Conservation (phyloP, 768 basidiomycete species). For the Podaxis sp. region DNA sequence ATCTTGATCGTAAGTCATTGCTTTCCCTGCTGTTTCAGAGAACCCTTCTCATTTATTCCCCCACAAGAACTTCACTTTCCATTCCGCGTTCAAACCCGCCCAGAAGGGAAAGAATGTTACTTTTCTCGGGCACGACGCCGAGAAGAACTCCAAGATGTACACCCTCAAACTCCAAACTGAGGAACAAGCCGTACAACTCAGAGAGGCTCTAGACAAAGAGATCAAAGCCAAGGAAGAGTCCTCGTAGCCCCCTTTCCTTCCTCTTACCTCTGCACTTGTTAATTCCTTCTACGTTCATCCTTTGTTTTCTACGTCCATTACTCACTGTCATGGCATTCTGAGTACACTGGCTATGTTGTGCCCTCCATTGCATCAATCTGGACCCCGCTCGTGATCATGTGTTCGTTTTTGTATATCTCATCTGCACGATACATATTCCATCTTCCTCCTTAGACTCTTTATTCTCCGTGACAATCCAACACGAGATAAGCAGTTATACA, state of each 20-base stretch:
- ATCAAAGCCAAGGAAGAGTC: constrained; percentile 38
- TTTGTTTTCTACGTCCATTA: neutral
- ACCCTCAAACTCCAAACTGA: constrained; percentile 60
- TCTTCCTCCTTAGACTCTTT: neutral
- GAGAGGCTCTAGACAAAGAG: constrained; percentile 61
- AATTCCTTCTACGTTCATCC: neutral
- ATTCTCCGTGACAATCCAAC: neutral
- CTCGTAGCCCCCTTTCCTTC: neutral
- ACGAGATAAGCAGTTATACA: neutral
- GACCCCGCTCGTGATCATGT: neutral
- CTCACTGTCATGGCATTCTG: neutral
- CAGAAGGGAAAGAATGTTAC: constrained; percentile 51
- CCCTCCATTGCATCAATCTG: neutral
- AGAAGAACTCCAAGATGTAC: constrained; percentile 54
- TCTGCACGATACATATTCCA: neutral
- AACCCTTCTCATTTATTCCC: constrained; percentile 5
- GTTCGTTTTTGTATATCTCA: constrained; percentile 1
- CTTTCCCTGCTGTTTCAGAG: neutral
- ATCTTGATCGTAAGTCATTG: constrained; percentile 60
- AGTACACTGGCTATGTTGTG: neutral
- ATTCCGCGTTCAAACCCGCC: constrained; percentile 54
- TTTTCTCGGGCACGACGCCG: constrained; percentile 68
- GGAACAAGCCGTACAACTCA: constrained; percentile 54
- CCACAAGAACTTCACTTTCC: constrained; percentile 77
- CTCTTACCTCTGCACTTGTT: neutral